Evolutionary conservation across 2,329 filamentous ascomycete genomes (phyloP), one percentile per base, ranked within the genome.

Genomic region (Talaromyces sp.): DNA sequence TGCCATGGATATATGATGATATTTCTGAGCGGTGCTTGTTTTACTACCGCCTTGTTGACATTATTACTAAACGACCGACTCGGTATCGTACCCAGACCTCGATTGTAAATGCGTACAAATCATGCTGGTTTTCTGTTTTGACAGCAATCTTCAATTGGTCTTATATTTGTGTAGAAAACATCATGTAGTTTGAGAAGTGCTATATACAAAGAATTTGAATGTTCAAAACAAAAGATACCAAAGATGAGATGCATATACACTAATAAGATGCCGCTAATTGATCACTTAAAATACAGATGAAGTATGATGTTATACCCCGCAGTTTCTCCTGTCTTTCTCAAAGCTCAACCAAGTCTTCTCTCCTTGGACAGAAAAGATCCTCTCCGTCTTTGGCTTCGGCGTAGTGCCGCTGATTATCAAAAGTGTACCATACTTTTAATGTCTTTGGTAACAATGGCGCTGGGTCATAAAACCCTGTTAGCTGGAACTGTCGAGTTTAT

Each of bases 401-500:
- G 21, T 70, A 69, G 64, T 78, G 76, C 29, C 73, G 70, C 48
- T 66, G 69, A 2, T 72, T 72, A 48, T 69, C 69, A 65, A 77
- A 79, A n/a, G 51, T 67, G 62, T 79, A 79, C 72, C 74, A 73
- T 51, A 79, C 69, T 63, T 68, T 74, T 62, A 79, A 61, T 21
- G 61, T 69, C 64, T 79, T 79, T 19, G 72, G 70, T 41, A 71
- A 62, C 21, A 78, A 67, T 27, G 77, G 77, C 6, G 75, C 74
- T 21, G 77, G 77, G 54, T 79, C 77, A 58, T 77, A 69, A 66
- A 79, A 79, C 0, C 77, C 77, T 19, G 76, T 62, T 21, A 78
- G 73, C 63, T 77, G 69, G 60, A 73, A 75, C 77, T 77, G 61
- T 26, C 14, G 3, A 11, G 38, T 29, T 38, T 46, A 11, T 19